These are phyloP conservation scores for Spergularia bocconei DNA, from an alignment of 148 eudicot species.

Conservation along the genomic window DNA sequence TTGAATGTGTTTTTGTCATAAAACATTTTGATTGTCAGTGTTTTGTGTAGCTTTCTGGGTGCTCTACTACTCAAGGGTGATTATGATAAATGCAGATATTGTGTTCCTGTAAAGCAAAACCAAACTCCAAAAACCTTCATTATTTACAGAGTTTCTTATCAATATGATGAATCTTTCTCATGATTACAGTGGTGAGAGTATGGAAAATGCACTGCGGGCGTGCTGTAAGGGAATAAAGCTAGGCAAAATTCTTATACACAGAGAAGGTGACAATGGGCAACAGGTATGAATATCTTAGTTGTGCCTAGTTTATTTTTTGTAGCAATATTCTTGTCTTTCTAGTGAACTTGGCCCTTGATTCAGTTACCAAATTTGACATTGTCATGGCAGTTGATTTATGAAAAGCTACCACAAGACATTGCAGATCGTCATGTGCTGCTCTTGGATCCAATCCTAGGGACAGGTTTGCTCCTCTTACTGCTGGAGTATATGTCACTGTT, in stretches of 20 bases:
- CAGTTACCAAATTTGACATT: constrained; percentile 1
- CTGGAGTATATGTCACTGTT: not conserved
- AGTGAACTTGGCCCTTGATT: not conserved
- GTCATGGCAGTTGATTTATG: constrained; percentile 73
- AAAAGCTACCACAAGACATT: constrained; percentile 85
- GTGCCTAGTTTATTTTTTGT: not conserved
- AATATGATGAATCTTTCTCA: not conserved
- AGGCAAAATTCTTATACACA: constrained; percentile 93
- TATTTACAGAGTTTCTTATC: not conserved
- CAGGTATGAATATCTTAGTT: constrained; percentile 47
- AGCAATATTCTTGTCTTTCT: not conserved
- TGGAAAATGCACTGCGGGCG: constrained; percentile 97
- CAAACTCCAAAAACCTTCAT: not conserved
- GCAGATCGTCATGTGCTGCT: constrained; percentile 86
- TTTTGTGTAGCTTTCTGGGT: not conserved
- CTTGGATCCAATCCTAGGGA: constrained; percentile 92
- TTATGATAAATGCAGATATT: not conserved
- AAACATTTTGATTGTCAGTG: not conserved
- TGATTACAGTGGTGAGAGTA: constrained; percentile 81
- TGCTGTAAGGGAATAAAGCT: constrained; percentile 97
- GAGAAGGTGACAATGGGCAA: constrained; percentile 93
- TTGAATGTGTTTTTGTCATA: not conserved
- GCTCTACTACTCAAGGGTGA: not conserved
- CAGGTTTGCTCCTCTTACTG: constrained; percentile 50
- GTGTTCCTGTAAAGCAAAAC: constrained; percentile 7